phyloP scores from a whole-genome alignment of 257 asterid species.

The Lycium ferocissimum region DNA sequence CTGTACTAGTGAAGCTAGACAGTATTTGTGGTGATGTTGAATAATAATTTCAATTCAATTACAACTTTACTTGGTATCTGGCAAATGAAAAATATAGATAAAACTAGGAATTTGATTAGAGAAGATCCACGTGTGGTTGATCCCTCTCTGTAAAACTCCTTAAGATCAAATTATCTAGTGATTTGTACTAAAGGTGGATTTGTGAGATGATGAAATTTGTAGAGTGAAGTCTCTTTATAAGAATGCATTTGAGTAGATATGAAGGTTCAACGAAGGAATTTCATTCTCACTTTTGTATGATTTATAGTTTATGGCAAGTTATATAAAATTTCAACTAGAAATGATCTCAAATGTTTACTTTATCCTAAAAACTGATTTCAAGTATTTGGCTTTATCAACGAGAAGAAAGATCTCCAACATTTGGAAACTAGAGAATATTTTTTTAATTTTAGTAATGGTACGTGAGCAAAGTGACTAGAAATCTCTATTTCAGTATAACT shows the following conservation, averaged over 20 bases:
- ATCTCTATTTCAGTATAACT: neutral
- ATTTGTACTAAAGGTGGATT: neutral
- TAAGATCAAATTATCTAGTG: neutral
- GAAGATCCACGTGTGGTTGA: neutral
- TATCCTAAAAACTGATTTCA: neutral
- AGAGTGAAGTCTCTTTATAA: neutral
- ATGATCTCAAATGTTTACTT: constrained; percentile 11
- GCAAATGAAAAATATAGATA: neutral
- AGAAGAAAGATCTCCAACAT: neutral
- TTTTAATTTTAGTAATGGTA: neutral
- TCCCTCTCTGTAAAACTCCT: neutral
- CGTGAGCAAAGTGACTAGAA: neutral
- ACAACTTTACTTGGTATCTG: neutral
- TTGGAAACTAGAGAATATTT: neutral
- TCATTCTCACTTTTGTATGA: neutral
- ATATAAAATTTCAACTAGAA: neutral
- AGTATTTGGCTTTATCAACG: neutral
- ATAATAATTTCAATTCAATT: neutral
- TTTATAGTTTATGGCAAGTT: neutral
- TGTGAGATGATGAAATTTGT: constrained; percentile 2
- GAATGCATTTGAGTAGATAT: constrained; percentile 16
- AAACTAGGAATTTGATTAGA: neutral
- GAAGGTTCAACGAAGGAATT: neutral
- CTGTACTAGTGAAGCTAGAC: neutral
- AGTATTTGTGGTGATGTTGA: neutral